Percentiles rank a stretch among this genome's conserved stretches.
Conservation (phyloP, 2,329 filamentous ascomycete species). For the Xylaria polymorpha region DNA sequence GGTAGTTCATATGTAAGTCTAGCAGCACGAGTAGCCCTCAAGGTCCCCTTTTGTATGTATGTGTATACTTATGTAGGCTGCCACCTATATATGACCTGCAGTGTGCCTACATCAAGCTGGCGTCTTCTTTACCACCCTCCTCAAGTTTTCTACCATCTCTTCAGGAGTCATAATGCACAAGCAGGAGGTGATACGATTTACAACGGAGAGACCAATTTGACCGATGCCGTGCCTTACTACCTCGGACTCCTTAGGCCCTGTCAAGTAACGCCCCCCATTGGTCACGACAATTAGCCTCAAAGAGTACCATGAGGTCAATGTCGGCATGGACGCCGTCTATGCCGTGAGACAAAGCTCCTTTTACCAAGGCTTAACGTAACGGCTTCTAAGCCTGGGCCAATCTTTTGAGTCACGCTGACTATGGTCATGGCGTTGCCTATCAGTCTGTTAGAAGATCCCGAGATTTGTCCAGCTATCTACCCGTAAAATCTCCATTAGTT, state of each 20-base stretch:
- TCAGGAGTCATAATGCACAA: background rate
- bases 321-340: constrained; percentile 5
- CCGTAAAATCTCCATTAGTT: constrained; percentile 35
- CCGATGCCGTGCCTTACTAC: background rate
- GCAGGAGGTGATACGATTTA: background rate
- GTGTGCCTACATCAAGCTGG: background rate
- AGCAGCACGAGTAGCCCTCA: background rate
- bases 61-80: background rate
- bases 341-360: constrained; percentile 12
- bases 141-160: background rate
- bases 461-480: constrained; percentile 45
- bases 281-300: constrained; percentile 19
- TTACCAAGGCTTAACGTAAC: constrained; percentile 5
- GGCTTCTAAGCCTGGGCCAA: constrained; percentile 4
- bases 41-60: constrained; percentile 1
- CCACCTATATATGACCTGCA: background rate
- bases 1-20: background rate
- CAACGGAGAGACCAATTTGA: background rate
- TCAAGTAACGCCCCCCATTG: constrained; percentile 2
- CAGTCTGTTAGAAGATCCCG: constrained; percentile 43
- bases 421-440: constrained; percentile 20
- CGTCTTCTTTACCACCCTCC: background rate
- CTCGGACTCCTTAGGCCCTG: background rate
- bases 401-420: constrained; percentile 25
- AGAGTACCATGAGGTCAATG: background rate